These are phyloP conservation scores for Saturnispora halmiae DNA, from an alignment of 805 yeast species.

Conservation along the genomic window DNA sequence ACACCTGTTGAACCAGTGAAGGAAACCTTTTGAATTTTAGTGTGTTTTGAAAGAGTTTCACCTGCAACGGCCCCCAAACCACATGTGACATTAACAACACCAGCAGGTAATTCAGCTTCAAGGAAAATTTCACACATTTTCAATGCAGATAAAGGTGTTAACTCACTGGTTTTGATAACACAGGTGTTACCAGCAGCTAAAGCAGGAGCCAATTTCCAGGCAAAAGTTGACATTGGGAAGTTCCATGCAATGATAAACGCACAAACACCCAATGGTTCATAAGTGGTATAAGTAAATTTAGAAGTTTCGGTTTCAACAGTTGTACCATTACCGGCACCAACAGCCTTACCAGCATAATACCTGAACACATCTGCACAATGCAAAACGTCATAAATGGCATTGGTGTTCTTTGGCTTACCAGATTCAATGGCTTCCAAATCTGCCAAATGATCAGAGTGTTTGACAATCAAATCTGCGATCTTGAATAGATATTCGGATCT, in stretches of 20 bases:
- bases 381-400: constrained; percentile 51
- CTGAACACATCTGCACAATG: constrained; percentile 48
- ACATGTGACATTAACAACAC: constrained; percentile 53
- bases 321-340: constrained; percentile 51
- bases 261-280: constrained; percentile 63
- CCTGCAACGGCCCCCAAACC: constrained; percentile 58
- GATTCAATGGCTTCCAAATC: constrained; percentile 51
- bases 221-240: constrained; percentile 58
- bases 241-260: constrained; percentile 70
- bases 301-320: constrained; percentile 50
- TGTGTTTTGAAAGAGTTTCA: constrained; percentile 48
- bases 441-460: constrained; percentile 42
- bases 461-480: constrained; percentile 41
- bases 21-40: constrained; percentile 51
- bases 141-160: constrained; percentile 59
- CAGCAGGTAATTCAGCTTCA: constrained; percentile 56
- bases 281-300: constrained; percentile 52
- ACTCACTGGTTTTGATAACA: constrained; percentile 55
- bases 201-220: constrained; percentile 65
- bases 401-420: constrained; percentile 46
- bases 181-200: constrained; percentile 58
- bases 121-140: constrained; percentile 42
- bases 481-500: constrained; percentile 40
- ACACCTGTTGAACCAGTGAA: constrained; percentile 62
- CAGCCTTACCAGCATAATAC: constrained; percentile 71